Base-by-base conservation (phyloP, 208 protist species). In the Crithidia fasciculata region DNA sequence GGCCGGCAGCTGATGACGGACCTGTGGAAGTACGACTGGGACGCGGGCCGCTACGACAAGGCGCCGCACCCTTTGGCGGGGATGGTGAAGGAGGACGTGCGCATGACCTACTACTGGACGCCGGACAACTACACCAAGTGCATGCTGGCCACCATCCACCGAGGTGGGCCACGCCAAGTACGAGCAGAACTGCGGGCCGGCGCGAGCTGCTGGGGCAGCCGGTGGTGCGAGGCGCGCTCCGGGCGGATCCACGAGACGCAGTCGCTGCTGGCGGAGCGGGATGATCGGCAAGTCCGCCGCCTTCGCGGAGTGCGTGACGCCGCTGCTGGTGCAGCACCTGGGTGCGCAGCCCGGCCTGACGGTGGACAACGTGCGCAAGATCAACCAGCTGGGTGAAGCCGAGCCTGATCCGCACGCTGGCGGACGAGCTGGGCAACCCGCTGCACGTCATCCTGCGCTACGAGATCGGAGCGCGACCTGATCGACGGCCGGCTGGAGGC, bases 381-480 rank as follows among this genome's bases (percentile, higher is more conserved):
- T 60, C 19, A 69, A 69, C 43, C 61, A 55, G 59, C 49, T 56
- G n/a, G n/a, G 86, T 94, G 37, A 61, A 88, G 44, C 89, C 86
- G 7, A 81, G 84, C 52, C 79, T 78, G 47, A 96, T 95, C 61
- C 89, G 90, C 36, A 86, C 93, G 37, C 68, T 91, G 36, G 81
- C 89, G 8, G 90, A 97, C 66, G 94, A 97, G 81, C 64, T 97
- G 39, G 89, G 85, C 64, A 94, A 96, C 81, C 85, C 89, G 15
- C 74, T 96, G 19, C 94, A 97, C 68, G 78, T 95, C 18, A 88
- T 95, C 56, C 60, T 97, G 55, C 81, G 91, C 58, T 96, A 86
- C 76, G 89, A 95, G 60, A 90, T 96, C 41, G 94, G 94, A 96
- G 70, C 76, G 76, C 40, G 73, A 81, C 58, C 73, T 97, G 16